Base-by-base conservation (phyloP, 352 stramenopile species). In the Phytopythium boreale region DNA sequence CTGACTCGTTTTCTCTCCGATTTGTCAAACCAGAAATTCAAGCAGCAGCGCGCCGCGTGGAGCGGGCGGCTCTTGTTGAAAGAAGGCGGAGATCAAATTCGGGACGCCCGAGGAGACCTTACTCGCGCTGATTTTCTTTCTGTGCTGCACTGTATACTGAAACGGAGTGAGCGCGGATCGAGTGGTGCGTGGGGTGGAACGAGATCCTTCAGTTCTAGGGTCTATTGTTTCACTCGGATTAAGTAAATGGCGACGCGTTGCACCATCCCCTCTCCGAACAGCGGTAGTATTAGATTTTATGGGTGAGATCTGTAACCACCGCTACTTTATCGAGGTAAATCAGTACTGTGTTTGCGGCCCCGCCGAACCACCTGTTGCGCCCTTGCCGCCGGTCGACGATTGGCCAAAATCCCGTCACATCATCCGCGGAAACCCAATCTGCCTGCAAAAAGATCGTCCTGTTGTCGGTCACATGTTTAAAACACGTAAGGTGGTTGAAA, bases 261-360 rank as follows among this genome's bases (percentile, higher is more conserved):
- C 22, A 12, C 53, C 31, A 60, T 60, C 53, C n/a, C 34, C 53
- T 31, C n/a, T 34, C 24, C 17, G 24, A 29, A 49, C 36, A 49
- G 53, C 11, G 8, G 1, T 5, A 49, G n/a, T 50, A 27, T 27
- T 36, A 15, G 19, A 26, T 73, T 78, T 75, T 70, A 70, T 72
- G 71, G 71, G 68, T 74, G 60, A 74, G 56, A 51, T 57, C 27
- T 12, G 64, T 70, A 72, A 69, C 67, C 31, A 56, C 50, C 61
- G 49, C 17, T 58, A 76, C 69, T 73, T 76, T 56, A 20, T 0
- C 61, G n/a, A n/a, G 19, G 3, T n/a, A 2, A 7, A 15, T 61
- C 49, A 55, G 60, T 66, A 7, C n/a, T 8, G 7, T 43, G 24
- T 50, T 50, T 67, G 67, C 56, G 68, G 70, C 55, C 66, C 68